These are phyloP conservation scores for Cryptococcus wingfieldii DNA, from an alignment of 1,284 basidiomycete genomes.

Conservation along the genomic window DNA sequence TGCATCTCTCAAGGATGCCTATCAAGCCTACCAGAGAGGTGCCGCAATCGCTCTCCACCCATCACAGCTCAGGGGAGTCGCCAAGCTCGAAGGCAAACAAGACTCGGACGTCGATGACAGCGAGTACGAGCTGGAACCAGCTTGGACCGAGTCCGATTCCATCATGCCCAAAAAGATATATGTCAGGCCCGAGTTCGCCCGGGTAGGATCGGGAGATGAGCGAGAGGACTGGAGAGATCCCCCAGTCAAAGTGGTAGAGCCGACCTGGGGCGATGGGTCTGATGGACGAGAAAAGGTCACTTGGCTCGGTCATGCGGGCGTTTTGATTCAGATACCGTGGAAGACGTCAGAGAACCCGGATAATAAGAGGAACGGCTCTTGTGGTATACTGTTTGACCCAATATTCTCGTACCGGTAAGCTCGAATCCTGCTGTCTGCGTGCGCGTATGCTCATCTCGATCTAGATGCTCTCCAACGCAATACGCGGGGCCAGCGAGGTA, in stretches of 20 bases:
- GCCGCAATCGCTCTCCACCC: slow-evolving; percentile 36
- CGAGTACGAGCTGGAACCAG: slow-evolving; percentile 5
- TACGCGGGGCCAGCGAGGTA: slow-evolving; percentile 44
- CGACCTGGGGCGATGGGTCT: slow-evolving; percentile 28
- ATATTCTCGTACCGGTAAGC: slow-evolving; percentile 47
- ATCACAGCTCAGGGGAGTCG: slow-evolving; percentile 7
- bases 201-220: slow-evolving; percentile 33
- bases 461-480: slow-evolving; percentile 45
- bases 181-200: slow-evolving; percentile 30
- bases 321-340: slow-evolving; percentile 43
- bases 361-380: slow-evolving; percentile 22
- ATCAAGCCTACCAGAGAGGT: slow-evolving; percentile 39
- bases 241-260: slow-evolving; percentile 34
- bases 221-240: slow-evolving; percentile 45
- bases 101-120: slow-evolving; percentile 6
- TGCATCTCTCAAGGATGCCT: slow-evolving; percentile 36
- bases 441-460: not conserved
- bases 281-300: slow-evolving; percentile 32
- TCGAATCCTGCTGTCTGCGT: not conserved
- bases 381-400: slow-evolving; percentile 45
- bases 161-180: slow-evolving; percentile 21
- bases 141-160: slow-evolving; percentile 6
- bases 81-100: not conserved
- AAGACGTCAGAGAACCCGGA: slow-evolving; percentile 4
- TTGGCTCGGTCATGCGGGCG: slow-evolving; percentile 48